Conservation (phyloP, 192 early-diverging fungal genomes). For the Haplosporangium gracile region DNA sequence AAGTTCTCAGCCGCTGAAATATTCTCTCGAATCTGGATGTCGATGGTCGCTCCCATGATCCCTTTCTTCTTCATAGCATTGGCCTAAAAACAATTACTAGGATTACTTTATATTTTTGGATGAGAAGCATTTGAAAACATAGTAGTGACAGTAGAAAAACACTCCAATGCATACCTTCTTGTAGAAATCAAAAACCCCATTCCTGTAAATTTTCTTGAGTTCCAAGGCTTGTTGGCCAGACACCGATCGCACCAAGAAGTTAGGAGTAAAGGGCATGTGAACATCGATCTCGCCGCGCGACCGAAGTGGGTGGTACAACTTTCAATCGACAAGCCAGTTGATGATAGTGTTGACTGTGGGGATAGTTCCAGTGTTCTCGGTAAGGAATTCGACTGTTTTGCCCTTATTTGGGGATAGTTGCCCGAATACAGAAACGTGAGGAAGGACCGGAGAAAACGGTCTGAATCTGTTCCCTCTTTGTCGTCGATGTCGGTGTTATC, state of each 20-base stretch:
- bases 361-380: too few relatives aligned
- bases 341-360: too few relatives aligned
- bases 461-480: not conserved
- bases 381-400: too few relatives aligned
- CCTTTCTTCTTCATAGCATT: not conserved
- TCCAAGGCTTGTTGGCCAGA: not conserved
- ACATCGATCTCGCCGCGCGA: too few relatives aligned
- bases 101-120: too few relatives aligned
- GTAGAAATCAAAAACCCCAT: not conserved
- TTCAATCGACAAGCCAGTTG: too few relatives aligned
- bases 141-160: not conserved
- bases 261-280: constrained; percentile 7
- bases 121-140: not conserved
- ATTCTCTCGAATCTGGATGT: constrained; percentile 20
- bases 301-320: too few relatives aligned
- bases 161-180: constrained; percentile 1
- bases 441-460: constrained; percentile 9
- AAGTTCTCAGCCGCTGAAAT: constrained; percentile 26
- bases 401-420: too few relatives aligned
- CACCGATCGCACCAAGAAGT: not conserved
- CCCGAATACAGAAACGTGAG: constrained; percentile 7
- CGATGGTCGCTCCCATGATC: not conserved
- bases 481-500: not conserved
- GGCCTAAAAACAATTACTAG: too few relatives aligned
- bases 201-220: not conserved